Conservation (phyloP, 1,139 yeast species). For the Scheffersomyces parashehatae region DNA sequence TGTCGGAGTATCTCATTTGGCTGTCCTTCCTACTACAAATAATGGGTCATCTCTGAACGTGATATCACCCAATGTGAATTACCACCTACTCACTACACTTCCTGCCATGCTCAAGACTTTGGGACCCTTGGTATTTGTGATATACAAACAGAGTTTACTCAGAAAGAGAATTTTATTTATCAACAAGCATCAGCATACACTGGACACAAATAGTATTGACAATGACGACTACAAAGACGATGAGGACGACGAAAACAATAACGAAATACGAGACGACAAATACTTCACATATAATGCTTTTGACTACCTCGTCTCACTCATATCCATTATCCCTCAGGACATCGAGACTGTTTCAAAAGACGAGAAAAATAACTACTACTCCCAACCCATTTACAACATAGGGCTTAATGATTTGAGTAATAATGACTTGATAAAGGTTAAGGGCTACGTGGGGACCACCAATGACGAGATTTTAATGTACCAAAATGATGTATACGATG, state of each 20-base stretch:
- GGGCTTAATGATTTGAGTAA: constrained; percentile 57
- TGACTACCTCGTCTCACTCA: constrained; percentile 36
- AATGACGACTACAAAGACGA: constrained; percentile 11
- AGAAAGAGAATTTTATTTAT: constrained; percentile 63
- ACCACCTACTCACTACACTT: constrained; percentile 54
- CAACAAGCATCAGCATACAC: constrained; percentile 21
- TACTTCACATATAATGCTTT: constrained; percentile 25
- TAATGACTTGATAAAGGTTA: constrained; percentile 14
- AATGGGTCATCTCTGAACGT: constrained; percentile 1
- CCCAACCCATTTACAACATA: constrained; percentile 62
- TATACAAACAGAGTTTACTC: constrained; percentile 69
- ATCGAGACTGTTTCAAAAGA: constrained; percentile 18
- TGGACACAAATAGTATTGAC: constrained; percentile 1
- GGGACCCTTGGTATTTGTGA: constrained; percentile 72
- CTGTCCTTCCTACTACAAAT: neutral
- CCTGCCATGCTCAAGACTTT: constrained; percentile 49
- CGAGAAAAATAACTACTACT: constrained; percentile 17
- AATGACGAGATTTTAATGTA: constrained; percentile 69
- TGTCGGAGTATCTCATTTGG: neutral
- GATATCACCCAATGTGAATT: constrained; percentile 14
- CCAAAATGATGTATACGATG: constrained; percentile 57
- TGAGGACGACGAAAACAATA: neutral
- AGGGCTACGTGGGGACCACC: constrained; percentile 63
- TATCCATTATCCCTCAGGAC: constrained; percentile 40
- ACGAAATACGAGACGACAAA: neutral